A percentile compares a stretch with the other conserved stretches of the same genome.
phyloP scores from a whole-genome alignment of 2,329 filamentous ascomycete species.

The Colletotrichum limetticola region DNA sequence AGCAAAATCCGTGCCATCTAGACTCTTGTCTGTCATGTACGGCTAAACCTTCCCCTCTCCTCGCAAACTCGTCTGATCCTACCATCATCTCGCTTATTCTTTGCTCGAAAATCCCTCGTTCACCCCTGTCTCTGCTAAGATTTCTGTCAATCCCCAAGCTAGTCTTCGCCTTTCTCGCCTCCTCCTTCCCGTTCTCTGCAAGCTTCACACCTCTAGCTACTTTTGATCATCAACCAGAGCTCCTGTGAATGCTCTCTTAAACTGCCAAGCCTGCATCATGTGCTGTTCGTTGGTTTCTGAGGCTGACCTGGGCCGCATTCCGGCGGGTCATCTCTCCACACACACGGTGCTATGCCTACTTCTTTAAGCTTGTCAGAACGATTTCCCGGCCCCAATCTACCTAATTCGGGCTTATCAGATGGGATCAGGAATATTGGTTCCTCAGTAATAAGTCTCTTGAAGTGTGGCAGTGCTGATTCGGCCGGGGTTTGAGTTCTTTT shows the following conservation, averaged over 20 bases:
- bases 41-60: slow-evolving; percentile 16
- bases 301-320: background rate
- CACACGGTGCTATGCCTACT: slow-evolving; percentile 16
- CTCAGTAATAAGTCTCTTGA: slow-evolving; percentile 4
- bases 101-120: slow-evolving; percentile 29
- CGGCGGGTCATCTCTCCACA: slow-evolving; percentile 21
- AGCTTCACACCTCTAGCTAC: slow-evolving; percentile 7
- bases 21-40: background rate
- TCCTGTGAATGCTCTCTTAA: slow-evolving; percentile 6
- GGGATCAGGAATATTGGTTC: slow-evolving; percentile 8
- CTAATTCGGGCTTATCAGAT: slow-evolving; percentile 28
- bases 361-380: slow-evolving; percentile 26
- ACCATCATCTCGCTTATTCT: slow-evolving; percentile 20
- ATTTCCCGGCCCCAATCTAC: slow-evolving; percentile 1
- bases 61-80: slow-evolving; percentile 7
- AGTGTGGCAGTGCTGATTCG: slow-evolving; percentile 24
- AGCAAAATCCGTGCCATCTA: slow-evolving; percentile 18
- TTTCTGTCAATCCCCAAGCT: slow-evolving; percentile 7
- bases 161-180: slow-evolving; percentile 11
- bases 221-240: slow-evolving; percentile 10
- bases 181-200: slow-evolving; percentile 11
- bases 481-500: slow-evolving; percentile 4
- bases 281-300: slow-evolving; percentile 23
- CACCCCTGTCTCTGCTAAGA: background rate
- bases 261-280: slow-evolving; percentile 32